phyloP scores from a whole-genome alignment of 768 basidiomycete species.

The Macrolepiota albuminosa region DNA sequence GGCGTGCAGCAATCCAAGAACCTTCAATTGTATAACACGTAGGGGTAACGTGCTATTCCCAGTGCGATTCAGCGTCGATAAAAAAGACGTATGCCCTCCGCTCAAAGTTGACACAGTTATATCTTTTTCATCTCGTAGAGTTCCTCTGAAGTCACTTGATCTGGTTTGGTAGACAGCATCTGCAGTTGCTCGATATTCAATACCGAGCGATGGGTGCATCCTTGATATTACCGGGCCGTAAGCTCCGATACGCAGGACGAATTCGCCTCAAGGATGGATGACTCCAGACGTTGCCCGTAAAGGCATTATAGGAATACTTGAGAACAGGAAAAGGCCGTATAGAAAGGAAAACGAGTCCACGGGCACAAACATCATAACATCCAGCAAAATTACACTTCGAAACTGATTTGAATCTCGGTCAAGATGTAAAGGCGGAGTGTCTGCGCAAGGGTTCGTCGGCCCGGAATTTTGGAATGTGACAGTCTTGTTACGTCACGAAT shows the following conservation, averaged over 20 bases:
- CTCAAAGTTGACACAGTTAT: not conserved
- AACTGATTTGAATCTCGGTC: not conserved
- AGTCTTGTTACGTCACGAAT: not conserved
- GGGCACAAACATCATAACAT: not conserved
- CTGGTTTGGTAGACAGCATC: not conserved
- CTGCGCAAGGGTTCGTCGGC: too few relatives aligned
- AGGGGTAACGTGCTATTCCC: not conserved
- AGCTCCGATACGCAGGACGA: not conserved
- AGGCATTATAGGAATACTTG: too few relatives aligned
- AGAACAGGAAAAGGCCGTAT: not conserved
- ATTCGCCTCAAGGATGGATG: not conserved
- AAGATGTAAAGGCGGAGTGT: too few relatives aligned
- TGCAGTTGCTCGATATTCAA: too few relatives aligned
- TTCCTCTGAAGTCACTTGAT: not conserved
- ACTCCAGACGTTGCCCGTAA: not conserved
- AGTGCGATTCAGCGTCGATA: not conserved
- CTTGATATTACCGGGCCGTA: not conserved
- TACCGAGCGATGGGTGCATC: not conserved
- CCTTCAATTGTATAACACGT: not conserved
- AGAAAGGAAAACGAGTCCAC: not conserved
- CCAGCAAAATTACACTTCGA: not conserved
- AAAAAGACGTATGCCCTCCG: not conserved
- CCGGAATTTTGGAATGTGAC: not conserved
- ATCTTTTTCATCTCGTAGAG: not conserved
- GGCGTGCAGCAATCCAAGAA: slow-evolving; percentile 20